A percentile compares a stretch with the other conserved stretches of the same genome.
Conservation (phyloP, 768 basidiomycete species). For the Lactarius vividus region DNA sequence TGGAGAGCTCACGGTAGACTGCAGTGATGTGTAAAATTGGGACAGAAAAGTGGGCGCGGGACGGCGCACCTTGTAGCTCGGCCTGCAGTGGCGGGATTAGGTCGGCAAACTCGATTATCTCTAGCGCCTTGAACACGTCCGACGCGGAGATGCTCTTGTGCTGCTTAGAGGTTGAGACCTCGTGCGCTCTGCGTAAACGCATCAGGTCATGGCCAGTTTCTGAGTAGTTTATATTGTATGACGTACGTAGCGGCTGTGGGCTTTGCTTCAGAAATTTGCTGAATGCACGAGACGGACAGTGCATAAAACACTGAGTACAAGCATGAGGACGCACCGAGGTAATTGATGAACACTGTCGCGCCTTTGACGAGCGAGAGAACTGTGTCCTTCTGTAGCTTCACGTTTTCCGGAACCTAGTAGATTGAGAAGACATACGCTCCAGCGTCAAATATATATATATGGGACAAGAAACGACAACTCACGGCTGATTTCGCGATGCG, state of each 20-base stretch:
- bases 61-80: slow-evolving; percentile 58
- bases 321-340: slow-evolving; percentile 61
- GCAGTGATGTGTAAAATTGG: background rate
- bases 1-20: slow-evolving; percentile 67
- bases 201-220: background rate
- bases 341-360: slow-evolving; percentile 94
- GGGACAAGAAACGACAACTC: slow-evolving; percentile 32
- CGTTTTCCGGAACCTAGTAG: slow-evolving; percentile 72
- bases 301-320: background rate
- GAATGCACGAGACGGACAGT: background rate
- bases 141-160: slow-evolving; percentile 88
- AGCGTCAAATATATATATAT: background rate
- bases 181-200: slow-evolving; percentile 65
- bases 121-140: slow-evolving; percentile 85
- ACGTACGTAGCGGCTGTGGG: slow-evolving; percentile 18
- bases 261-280: background rate
- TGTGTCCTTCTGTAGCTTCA: slow-evolving; percentile 89
- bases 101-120: slow-evolving; percentile 73
- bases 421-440: background rate
- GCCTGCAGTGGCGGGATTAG: slow-evolving; percentile 57
- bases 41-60: background rate
- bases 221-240: slow-evolving; percentile 37
- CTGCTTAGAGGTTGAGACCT: slow-evolving; percentile 78
- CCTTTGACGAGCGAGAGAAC: slow-evolving; percentile 81
- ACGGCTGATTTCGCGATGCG: slow-evolving; percentile 86